Conservation (phyloP, 805 yeast species). For the Ogataea saltuana region DNA sequence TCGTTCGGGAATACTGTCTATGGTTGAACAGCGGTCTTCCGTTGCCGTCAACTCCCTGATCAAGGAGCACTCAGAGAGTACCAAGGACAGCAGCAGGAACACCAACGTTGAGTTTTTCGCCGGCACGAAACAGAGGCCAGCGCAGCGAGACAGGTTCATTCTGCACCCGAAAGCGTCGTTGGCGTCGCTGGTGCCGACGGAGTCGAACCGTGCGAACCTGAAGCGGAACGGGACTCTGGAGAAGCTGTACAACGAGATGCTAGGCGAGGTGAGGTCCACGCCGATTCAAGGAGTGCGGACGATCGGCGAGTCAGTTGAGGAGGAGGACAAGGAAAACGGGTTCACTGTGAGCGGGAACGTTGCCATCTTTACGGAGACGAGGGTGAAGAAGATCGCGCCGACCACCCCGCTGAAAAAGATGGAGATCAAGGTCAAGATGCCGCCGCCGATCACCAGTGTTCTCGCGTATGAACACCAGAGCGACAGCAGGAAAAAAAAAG, state of each 20-base stretch:
- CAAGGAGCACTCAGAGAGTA: conserved; percentile 20
- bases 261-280: conserved; percentile 33
- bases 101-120: too few relatives aligned
- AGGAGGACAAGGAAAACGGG: conserved; percentile 36
- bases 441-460: conserved; percentile 17
- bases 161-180: conserved; percentile 39
- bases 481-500: conserved; percentile 11
- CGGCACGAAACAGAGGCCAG: too few relatives aligned
- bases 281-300: conserved; percentile 37
- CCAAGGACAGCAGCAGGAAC: conserved; percentile 3
- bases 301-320: conserved; percentile 18
- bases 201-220: neutral
- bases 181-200: conserved; percentile 25
- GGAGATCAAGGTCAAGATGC: conserved; percentile 39
- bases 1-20: conserved; percentile 41
- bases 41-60: conserved; percentile 26
- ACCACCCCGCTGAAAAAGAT: conserved; percentile 69
- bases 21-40: conserved; percentile 32
- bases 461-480: neutral
- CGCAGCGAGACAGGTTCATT: conserved; percentile 24
- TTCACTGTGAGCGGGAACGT: conserved; percentile 52
- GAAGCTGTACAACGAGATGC: conserved; percentile 27
- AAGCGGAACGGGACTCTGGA: conserved; percentile 24
- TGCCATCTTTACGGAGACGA: conserved; percentile 49
- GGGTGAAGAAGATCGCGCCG: conserved; percentile 51